A percentile compares a stretch with the other conserved stretches of the same genome.
Evolutionary conservation across 331 rosid species (phyloP).

Genomic region (Malus hybrid): DNA sequence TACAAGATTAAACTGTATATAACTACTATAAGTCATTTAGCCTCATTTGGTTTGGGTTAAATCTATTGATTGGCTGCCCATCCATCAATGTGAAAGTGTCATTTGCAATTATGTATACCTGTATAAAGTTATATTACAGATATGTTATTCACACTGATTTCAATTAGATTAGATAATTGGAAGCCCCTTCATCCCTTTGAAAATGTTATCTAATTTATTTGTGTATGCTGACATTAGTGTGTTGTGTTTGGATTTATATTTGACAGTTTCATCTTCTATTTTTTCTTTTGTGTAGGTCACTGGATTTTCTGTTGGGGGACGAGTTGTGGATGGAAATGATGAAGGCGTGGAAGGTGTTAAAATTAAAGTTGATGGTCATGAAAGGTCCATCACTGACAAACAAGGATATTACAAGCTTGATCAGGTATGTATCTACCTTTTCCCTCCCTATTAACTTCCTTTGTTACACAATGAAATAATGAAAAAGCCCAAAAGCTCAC

Average conservation of each 20-base stretch:
- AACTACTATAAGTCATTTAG: neutral
- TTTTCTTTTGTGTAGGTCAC: constrained; percentile 48
- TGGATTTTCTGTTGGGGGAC: constrained; percentile 98
- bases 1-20: neutral
- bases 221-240: neutral
- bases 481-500: neutral
- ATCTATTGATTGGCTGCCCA: neutral
- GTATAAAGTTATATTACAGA: neutral
- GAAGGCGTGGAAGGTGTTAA: constrained; percentile 85
- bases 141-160: neutral
- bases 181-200: neutral
- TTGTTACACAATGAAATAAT: neutral
- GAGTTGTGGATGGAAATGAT: constrained; percentile 80
- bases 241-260: constrained; percentile 4
- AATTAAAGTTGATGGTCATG: constrained; percentile 88
- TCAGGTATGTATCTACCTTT: constrained; percentile 48
- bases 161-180: neutral
- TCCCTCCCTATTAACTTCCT: neutral
- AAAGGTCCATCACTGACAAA: constrained; percentile 74
- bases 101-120: neutral
- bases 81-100: neutral
- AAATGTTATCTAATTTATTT: neutral
- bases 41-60: neutral
- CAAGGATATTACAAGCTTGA: constrained; percentile 97
- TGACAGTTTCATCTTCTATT: constrained; percentile 5